These are phyloP conservation scores for Hypoxylon crocopeplum DNA, from an alignment of 495 filamentous ascomycete genomes.

Conservation along the genomic window DNA sequence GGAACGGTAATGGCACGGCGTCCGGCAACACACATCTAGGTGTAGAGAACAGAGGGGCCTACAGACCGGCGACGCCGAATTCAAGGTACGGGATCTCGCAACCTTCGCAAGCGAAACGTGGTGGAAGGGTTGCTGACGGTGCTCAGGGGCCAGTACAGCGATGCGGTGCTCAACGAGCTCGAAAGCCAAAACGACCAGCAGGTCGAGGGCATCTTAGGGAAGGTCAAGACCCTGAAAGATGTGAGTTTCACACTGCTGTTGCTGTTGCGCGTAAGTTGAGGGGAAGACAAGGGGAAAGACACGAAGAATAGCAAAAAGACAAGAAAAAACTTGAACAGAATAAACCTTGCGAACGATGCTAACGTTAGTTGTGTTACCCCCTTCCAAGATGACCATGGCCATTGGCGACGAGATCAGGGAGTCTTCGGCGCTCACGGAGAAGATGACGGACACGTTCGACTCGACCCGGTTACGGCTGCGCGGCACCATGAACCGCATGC, in stretches of 20 bases:
- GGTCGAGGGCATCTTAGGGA: slow-evolving; percentile 86
- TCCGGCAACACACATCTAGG: slow-evolving; percentile 38
- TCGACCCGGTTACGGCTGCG: slow-evolving; percentile 76
- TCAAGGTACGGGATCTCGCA: slow-evolving; percentile 61
- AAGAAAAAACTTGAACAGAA: neutral
- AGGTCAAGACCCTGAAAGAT: slow-evolving; percentile 91
- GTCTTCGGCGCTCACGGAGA: slow-evolving; percentile 80
- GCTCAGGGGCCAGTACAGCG: slow-evolving; percentile 85
- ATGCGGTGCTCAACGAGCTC: slow-evolving; percentile 89
- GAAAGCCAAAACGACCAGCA: slow-evolving; percentile 95
- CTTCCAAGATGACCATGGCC: slow-evolving; percentile 73
- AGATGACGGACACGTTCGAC: slow-evolving; percentile 92
- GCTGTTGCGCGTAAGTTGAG: slow-evolving; percentile 27
- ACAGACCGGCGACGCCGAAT: slow-evolving; percentile 79
- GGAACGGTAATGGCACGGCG: slow-evolving; percentile 42
- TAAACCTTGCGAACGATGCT: slow-evolving; percentile 9
- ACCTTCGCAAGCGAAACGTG: neutral
- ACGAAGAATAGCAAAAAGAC: neutral
- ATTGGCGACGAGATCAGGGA: slow-evolving; percentile 95
- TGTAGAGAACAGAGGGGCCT: slow-evolving; percentile 46
- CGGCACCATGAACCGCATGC: slow-evolving; percentile 96
- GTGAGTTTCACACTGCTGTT: slow-evolving; percentile 59
- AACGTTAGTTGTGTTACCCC: neutral
- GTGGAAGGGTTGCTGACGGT: slow-evolving; percentile 2
- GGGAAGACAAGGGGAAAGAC: neutral